Evolutionary conservation across 192 early-diverging fungal genomes (phyloP), one percentile per base, ranked within the genome.

Genomic region (Mortierella claussenii): DNA sequence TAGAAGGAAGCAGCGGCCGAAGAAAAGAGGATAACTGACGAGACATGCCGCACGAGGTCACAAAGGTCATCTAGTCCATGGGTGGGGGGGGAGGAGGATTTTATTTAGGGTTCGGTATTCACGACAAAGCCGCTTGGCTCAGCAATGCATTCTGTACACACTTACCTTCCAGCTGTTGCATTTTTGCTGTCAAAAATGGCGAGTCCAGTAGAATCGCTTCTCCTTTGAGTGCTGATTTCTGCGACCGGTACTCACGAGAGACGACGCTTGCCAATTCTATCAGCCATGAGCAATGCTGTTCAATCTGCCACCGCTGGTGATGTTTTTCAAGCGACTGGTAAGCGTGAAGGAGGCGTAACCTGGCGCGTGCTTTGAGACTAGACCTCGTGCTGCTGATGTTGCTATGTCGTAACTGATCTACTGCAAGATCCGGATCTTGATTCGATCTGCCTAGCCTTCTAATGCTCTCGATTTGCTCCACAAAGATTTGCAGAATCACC

Each of bases 1-100:
- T 3, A 4, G 4, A 2, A 30, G 7, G 52, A n/a, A 2, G 31
- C 28, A 34, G 28, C 2, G 11, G 52, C 31, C 5, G 52, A 18
- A 34, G 52, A 31, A n/a, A 34, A 54, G 31, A 54, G 52, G 2
- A 34, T 31, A 31, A 33, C 9, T 30, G 52, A 54, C 31, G 52
- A 54, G 6, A 54, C 18, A 11, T 18, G 12, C 4, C 31, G 7
- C 6, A 34, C n/a, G 17, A 34, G 13, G 12, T 34, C 52, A 11
- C 31, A 18, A n/a, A 27, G 34, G 32, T 34, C 31, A 7, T 54
- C 52, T 54, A 54, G 13, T 13, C 7, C 37, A 13, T 40, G 7
- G 37, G 13, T 7, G 37, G 13, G 37, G 37, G 13, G 13, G 37
- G 37, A 40, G 13, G 37, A 7, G 37, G 7, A 7, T 7, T 7